Conservation (phyloP, 768 basidiomycete genomes). For the Strobilomyces dryophilus region DNA sequence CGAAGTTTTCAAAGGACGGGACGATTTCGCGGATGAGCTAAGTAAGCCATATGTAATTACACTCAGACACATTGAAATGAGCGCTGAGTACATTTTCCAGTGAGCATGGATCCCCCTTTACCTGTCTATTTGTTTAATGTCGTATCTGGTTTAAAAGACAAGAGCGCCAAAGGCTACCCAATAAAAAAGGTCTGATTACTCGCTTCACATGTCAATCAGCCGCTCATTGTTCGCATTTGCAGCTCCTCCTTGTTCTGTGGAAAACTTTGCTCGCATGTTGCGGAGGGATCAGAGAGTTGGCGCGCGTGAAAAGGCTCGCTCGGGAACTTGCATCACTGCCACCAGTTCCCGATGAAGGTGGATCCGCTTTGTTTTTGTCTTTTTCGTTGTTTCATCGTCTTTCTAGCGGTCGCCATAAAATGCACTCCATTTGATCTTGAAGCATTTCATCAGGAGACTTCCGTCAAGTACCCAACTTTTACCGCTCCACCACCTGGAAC, state of each 20-base stretch:
- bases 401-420: slow-evolving; percentile 66
- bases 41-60: slow-evolving; percentile 52
- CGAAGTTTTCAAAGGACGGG: slow-evolving; percentile 89
- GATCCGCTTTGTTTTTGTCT: slow-evolving; percentile 13
- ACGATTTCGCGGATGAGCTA: slow-evolving; percentile 93
- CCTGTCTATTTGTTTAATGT: slow-evolving; percentile 90
- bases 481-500: slow-evolving; percentile 50
- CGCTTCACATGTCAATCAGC: neutral
- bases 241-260: slow-evolving; percentile 94
- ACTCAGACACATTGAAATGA: neutral
- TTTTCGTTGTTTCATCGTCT: slow-evolving; percentile 6
- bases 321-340: slow-evolving; percentile 83
- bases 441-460: slow-evolving; percentile 83
- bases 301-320: slow-evolving; percentile 76
- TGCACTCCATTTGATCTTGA: slow-evolving; percentile 89
- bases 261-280: slow-evolving; percentile 89
- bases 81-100: slow-evolving; percentile 38
- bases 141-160: slow-evolving; percentile 87
- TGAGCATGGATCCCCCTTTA: slow-evolving; percentile 92
- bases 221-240: slow-evolving; percentile 30
- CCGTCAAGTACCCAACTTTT: slow-evolving; percentile 96
- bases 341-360: slow-evolving; percentile 43
- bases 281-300: slow-evolving; percentile 86
- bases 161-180: slow-evolving; percentile 92
- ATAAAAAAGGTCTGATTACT: slow-evolving; percentile 77